Base-by-base conservation (phyloP, 768 basidiomycete species). In the Tremella fuciformis region DNA sequence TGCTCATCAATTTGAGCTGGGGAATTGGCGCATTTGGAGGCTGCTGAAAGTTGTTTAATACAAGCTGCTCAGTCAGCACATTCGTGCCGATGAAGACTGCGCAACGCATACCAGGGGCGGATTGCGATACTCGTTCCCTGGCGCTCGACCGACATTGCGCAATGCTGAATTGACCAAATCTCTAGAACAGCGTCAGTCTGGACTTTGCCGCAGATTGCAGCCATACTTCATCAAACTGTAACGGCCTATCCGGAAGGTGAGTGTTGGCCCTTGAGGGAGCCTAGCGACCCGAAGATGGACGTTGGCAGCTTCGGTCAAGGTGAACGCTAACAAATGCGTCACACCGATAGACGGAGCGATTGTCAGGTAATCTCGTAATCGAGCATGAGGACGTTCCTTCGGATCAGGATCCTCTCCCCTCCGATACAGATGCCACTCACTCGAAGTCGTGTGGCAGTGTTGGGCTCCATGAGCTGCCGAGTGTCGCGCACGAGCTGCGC, bases 391-490 rank as follows among this genome's bases (percentile, higher is more conserved):
- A 91, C 93, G 83, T 83, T 99, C 96, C 93, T 97, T 65, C 44
- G 13, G 65, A 57, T 51, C 34, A 29, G 40, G 16, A 8, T 16
- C 13, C n/a, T 13, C 8, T 8, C 6, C 40, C 24, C 25, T 2
- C 11, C 38, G 19, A 34, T 19, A 50, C 51, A 80, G 11, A 16
- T 50, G 49, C 6, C 42, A 70, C 79, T 64, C 62, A 94, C 93
- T 79, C 80, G 86, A n/a, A 99, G 82, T 50, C 96, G 83, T 62
- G 86, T 87, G 18, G 94, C 96, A 13, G 96, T 99, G 71, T 97
- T 91, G 59, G 96, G 96, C 75, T 99, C 96, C 89, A 99, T 90
- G 60, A 96, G 89, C 77, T 89, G 89, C 70, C 96, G 82, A 71
- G 96, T 80, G 79, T 99, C 94, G 56, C 89, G 84, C 18, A 97